These are phyloP conservation scores for Nakazawaea ishiwadae DNA, from an alignment of 805 yeast species.

Conservation along the genomic window DNA sequence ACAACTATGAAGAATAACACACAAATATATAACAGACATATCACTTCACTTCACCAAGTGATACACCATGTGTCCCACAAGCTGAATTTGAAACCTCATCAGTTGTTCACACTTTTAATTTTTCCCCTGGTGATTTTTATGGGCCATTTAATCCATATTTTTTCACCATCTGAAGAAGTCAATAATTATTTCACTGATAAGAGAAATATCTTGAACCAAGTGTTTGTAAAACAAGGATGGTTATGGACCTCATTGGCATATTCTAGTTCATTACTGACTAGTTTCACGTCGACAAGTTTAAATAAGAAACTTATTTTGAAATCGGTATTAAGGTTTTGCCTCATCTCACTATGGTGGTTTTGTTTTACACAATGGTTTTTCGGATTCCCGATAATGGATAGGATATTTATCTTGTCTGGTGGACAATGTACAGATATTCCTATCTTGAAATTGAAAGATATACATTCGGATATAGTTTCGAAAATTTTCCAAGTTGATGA, in stretches of 20 bases:
- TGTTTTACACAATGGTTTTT: conserved; percentile 84
- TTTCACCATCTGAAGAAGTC: conserved; percentile 41
- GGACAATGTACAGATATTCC: conserved; percentile 55
- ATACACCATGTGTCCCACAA: neutral
- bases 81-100: conserved; percentile 8
- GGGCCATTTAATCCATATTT: conserved; percentile 46
- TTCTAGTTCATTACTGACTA: conserved; percentile 14
- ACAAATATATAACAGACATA: conserved; percentile 2
- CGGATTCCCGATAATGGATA: conserved; percentile 87
- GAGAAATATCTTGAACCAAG: conserved; percentile 61
- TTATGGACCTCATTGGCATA: conserved; percentile 68
- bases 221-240: conserved; percentile 91
- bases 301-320: neutral
- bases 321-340: conserved; percentile 37
- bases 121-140: conserved; percentile 40
- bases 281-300: neutral
- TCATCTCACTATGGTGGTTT: conserved; percentile 77
- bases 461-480: neutral
- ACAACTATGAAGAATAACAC: neutral
- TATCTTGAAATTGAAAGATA: neutral
- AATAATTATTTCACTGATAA: conserved; percentile 54
- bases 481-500: neutral
- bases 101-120: conserved; percentile 11
- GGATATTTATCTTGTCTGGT: conserved; percentile 74
- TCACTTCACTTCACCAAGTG: neutral